A percentile compares a stretch with the other conserved stretches of the same genome.
These are phyloP conservation scores for Boletus semigastroideus DNA, from an alignment of 1,284 basidiomycete genomes.

Conservation along the genomic window DNA sequence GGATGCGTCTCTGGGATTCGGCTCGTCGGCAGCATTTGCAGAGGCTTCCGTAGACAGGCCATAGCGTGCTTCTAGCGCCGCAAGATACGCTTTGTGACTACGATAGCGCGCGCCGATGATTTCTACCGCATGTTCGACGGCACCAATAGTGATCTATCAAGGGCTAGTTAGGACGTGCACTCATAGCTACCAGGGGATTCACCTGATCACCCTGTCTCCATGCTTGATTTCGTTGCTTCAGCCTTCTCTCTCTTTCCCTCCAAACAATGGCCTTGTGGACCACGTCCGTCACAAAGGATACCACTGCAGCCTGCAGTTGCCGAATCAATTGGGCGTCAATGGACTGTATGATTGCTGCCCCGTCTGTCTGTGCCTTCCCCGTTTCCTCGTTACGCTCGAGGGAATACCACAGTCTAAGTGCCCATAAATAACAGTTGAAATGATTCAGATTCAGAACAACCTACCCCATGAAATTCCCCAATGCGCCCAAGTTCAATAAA, in stretches of 20 bases:
- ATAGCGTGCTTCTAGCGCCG: slow-evolving; percentile 25
- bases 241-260: slow-evolving; percentile 53
- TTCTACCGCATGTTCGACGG: slow-evolving; percentile 46
- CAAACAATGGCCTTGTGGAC: slow-evolving; percentile 50
- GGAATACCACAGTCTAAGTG: slow-evolving; percentile 13
- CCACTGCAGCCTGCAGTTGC: slow-evolving; percentile 42
- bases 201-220: slow-evolving; percentile 42
- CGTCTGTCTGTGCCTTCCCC: slow-evolving; percentile 3
- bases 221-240: slow-evolving; percentile 57
- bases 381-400: slow-evolving; percentile 14
- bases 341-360: not conserved
- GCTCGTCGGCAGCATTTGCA: slow-evolving; percentile 13
- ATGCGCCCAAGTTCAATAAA: slow-evolving; percentile 48
- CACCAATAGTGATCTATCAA: slow-evolving; percentile 37
- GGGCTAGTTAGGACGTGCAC: not conserved
- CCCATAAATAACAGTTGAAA: not conserved
- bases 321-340: slow-evolving; percentile 32
- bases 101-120: slow-evolving; percentile 37
- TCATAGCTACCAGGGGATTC: not conserved
- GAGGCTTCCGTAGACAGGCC: slow-evolving; percentile 3
- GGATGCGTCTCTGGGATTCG: slow-evolving; percentile 6
- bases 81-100: slow-evolving; percentile 38
- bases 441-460: slow-evolving; percentile 11
- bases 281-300: slow-evolving; percentile 50
- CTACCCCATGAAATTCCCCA: slow-evolving; percentile 42